Evolutionary conservation across 169 alveolate species (phyloP).

Genomic region (Plasmodium adleri): DNA sequence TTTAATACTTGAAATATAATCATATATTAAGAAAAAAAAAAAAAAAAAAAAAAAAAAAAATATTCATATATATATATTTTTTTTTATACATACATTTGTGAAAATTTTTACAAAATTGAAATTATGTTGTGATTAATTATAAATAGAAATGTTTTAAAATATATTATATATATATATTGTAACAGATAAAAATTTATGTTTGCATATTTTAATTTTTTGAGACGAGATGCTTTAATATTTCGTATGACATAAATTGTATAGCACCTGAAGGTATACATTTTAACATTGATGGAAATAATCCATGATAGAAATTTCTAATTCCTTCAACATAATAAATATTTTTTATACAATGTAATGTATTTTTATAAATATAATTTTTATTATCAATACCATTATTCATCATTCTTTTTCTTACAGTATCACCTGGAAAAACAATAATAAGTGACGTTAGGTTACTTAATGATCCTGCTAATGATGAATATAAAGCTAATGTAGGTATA

Average conservation of each 20-base stretch:
- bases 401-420: conserved; percentile 90
- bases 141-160: no score
- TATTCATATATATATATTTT: no score
- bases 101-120: no score
- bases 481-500: conserved; percentile 30
- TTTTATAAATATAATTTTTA: conserved; percentile 83
- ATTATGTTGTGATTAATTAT: no score
- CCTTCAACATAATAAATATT: conserved; percentile 83
- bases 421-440: conserved; percentile 85
- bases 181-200: no score
- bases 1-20: no score
- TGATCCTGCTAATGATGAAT: conserved; percentile 78
- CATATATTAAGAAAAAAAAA: no score
- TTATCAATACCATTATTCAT: conserved; percentile 91
- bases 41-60: no score
- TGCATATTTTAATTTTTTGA: conserved; percentile 25
- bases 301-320: conserved; percentile 81
- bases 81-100: no score
- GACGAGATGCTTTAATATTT: conserved; percentile 82
- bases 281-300: conserved; percentile 88
- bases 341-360: conserved; percentile 82
- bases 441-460: conserved; percentile 78
- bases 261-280: conserved; percentile 92
- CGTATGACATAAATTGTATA: conserved; percentile 89
- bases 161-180: no score